These are phyloP conservation scores for Pythium dissotocum DNA, from an alignment of 352 stramenopile species.

Conservation along the genomic window DNA sequence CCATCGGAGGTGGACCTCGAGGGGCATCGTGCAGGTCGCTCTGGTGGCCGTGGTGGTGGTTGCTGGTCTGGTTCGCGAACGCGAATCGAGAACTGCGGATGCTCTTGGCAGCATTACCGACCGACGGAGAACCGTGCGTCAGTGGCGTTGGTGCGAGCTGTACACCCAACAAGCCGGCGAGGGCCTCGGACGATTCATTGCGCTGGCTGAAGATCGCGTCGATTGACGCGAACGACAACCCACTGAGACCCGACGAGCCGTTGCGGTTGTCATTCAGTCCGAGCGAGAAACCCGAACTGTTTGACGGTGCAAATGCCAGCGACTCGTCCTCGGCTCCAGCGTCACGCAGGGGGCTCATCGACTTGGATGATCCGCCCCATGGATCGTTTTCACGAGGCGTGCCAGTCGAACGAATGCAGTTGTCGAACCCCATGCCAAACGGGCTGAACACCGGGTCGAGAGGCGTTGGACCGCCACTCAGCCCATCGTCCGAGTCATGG, in stretches of 20 bases:
- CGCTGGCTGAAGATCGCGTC: slow-evolving; percentile 82
- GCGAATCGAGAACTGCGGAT: slow-evolving; percentile 73
- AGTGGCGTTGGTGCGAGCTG: slow-evolving; percentile 50
- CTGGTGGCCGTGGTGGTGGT: slow-evolving; percentile 14
- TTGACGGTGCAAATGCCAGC: slow-evolving; percentile 2
- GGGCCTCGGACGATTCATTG: slow-evolving; percentile 70
- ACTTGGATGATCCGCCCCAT: slow-evolving; percentile 19
- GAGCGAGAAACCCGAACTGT: slow-evolving; percentile 8
- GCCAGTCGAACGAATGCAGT: slow-evolving; percentile 44
- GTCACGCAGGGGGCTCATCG: slow-evolving; percentile 15
- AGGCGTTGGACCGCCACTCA: slow-evolving; percentile 14
- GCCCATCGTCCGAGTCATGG: slow-evolving; percentile 39
- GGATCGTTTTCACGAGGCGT: slow-evolving; percentile 13
- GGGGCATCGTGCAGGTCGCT: slow-evolving; percentile 27
- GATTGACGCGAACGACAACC: slow-evolving; percentile 76
- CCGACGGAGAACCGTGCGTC: slow-evolving; percentile 33
- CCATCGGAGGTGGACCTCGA: slow-evolving; percentile 14
- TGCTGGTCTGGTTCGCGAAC: slow-evolving; percentile 64
- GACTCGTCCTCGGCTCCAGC: background rate
- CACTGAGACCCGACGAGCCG: slow-evolving; percentile 3
- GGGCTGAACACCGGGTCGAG: slow-evolving; percentile 56
- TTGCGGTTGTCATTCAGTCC: slow-evolving; percentile 5
- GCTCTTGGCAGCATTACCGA: slow-evolving; percentile 33
- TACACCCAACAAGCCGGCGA: slow-evolving; percentile 65
- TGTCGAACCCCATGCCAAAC: slow-evolving; percentile 75